Percentiles rank a stretch among this genome's conserved stretches.
Evolutionary conservation across 345 rosid genomes (phyloP).

Genomic region (Brassica carinata): DNA sequence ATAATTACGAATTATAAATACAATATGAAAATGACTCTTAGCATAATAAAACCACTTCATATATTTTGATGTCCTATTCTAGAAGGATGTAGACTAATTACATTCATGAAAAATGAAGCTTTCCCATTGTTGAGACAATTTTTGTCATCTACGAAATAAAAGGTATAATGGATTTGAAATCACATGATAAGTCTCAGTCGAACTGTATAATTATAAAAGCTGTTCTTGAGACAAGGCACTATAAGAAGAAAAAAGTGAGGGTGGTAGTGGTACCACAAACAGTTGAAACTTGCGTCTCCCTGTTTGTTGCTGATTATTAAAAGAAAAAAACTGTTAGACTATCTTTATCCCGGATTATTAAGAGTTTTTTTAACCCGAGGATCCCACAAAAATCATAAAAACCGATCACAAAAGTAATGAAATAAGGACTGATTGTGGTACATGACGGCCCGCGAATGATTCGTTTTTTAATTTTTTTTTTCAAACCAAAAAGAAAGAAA

Average conservation of each 20-base stretch:
- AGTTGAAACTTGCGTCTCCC: slow-evolving; percentile 20
- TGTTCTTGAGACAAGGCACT: slow-evolving; percentile 20
- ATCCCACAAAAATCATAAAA: too few relatives aligned
- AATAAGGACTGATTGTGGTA: too few relatives aligned
- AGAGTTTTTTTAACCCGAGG: too few relatives aligned
- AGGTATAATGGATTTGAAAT: slow-evolving; percentile 2
- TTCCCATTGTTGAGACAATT: slow-evolving; percentile 3
- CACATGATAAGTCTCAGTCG: slow-evolving; percentile 19
- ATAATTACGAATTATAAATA: neutral
- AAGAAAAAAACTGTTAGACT: neutral
- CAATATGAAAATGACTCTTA: neutral
- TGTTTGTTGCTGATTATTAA: neutral
- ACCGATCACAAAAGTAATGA: too few relatives aligned
- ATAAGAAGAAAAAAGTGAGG: neutral
- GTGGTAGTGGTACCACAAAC: slow-evolving; percentile 26
- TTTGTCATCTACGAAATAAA: slow-evolving; percentile 8
- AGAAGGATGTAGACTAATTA: slow-evolving; percentile 16
- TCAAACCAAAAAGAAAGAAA: too few relatives aligned
- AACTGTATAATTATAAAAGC: slow-evolving; percentile 19
- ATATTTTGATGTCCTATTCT: neutral
- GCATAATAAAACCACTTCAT: neutral
- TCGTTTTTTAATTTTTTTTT: too few relatives aligned
- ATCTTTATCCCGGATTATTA: too few relatives aligned
- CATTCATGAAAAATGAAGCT: neutral
- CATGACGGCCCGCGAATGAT: too few relatives aligned